Percentiles rank a stretch among this genome's conserved stretches.
Evolutionary conservation across 2,329 filamentous ascomycete species (phyloP).

Genomic region (Neopestalotiopsis clavispora): DNA sequence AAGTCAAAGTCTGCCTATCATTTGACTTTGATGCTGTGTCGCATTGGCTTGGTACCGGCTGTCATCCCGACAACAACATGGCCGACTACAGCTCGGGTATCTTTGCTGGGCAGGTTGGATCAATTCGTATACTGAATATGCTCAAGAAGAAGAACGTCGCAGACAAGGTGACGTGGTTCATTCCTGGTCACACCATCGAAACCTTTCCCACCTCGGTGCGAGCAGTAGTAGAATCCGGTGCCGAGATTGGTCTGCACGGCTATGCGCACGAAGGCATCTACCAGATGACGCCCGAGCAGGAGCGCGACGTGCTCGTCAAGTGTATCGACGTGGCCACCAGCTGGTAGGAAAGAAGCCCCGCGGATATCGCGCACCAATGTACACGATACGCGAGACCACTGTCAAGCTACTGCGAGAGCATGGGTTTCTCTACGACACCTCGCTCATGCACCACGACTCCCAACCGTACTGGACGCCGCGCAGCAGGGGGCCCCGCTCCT

Average conservation of each 20-base stretch:
- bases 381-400: slow-evolving; percentile 1
- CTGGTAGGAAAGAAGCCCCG: background rate
- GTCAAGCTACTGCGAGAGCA: slow-evolving; percentile 9
- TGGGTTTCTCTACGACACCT: slow-evolving; percentile 3
- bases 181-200: slow-evolving; percentile 5
- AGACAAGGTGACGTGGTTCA: slow-evolving; percentile 14
- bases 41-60: slow-evolving; percentile 2
- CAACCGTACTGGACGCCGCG: slow-evolving; percentile 20
- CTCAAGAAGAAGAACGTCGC: background rate
- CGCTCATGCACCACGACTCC: slow-evolving; percentile 1
- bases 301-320: background rate
- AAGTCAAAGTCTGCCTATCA: background rate
- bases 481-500: slow-evolving; percentile 25
- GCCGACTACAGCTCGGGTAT: slow-evolving; percentile 10
- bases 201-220: background rate
- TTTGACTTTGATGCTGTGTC: slow-evolving; percentile 6
- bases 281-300: slow-evolving; percentile 3
- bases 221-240: background rate
- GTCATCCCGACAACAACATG: slow-evolving; percentile 4
- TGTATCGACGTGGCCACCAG: slow-evolving; percentile 9
- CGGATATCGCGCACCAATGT: slow-evolving; percentile 7
- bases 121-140: background rate
- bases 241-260: slow-evolving; percentile 9
- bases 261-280: slow-evolving; percentile 4
- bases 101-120: slow-evolving; percentile 3